These are phyloP conservation scores for Camelina sativa DNA, from an alignment of 345 rosid species.

Conservation along the genomic window DNA sequence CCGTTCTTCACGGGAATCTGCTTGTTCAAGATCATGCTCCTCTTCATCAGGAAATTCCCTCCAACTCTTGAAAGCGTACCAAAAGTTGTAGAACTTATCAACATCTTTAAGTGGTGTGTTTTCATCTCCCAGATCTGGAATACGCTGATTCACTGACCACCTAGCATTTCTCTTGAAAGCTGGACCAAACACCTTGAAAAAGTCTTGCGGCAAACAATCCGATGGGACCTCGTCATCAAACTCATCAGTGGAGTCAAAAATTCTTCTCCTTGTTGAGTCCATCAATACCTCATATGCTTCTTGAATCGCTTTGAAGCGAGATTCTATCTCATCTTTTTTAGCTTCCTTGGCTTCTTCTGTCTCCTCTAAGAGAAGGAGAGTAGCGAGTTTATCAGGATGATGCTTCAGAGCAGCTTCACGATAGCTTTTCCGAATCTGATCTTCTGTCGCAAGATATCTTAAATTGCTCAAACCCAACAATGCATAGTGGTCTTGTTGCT, in stretches of 20 bases:
- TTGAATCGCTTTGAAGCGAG: conserved; percentile 84
- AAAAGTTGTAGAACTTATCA: conserved; percentile 80
- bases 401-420: conserved; percentile 93
- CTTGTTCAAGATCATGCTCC: conserved; percentile 93
- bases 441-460: conserved; percentile 98
- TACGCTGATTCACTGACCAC: conserved; percentile 87
- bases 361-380: conserved; percentile 84
- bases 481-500: too few relatives aligned
- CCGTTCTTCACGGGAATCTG: conserved; percentile 95
- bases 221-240: conserved; percentile 96
- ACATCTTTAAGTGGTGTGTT: conserved; percentile 69
- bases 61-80: conserved; percentile 97
- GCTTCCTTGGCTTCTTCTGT: conserved; percentile 91
- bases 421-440: conserved; percentile 89
- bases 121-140: conserved; percentile 82
- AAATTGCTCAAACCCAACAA: conserved; percentile 80
- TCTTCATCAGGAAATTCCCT: conserved; percentile 97
- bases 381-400: conserved; percentile 95
- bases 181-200: conserved; percentile 95
- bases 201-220: conserved; percentile 86
- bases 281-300: conserved; percentile 92
- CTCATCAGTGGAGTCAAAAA: conserved; percentile 94
- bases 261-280: conserved; percentile 88
- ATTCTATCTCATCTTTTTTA: conserved; percentile 91
- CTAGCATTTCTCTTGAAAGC: conserved; percentile 97